Base-by-base conservation (phyloP, 257 asterid genomes). In the Solanum gandarillasii region DNA sequence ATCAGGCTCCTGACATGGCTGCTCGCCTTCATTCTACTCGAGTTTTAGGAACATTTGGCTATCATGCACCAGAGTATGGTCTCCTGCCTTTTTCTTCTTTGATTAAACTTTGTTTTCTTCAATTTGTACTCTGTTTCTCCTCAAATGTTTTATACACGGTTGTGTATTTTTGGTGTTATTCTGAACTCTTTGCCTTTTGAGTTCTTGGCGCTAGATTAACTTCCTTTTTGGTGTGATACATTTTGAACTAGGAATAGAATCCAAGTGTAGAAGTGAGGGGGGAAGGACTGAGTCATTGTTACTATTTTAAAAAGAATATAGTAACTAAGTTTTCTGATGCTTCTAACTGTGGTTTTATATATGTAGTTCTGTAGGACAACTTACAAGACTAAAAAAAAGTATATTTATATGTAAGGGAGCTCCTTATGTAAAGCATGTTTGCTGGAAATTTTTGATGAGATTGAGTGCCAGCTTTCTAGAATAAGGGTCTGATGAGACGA, bases 1-100 rank as follows among this genome's bases (percentile, higher is more conserved):
- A 96, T 90, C 99, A 96, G 93, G 97, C 99, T 75, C 99, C 99
- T 84, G 99, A 96, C 91, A 96, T 95, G 98, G 99, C 99, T 90
- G 99, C 99, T 68, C 98, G 99, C 41, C 98, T 97, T 91, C 99
- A 97, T 92, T 97, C 99, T 87, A 97, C 99, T 86, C 92, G 99
- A 88, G 99, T 97, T 89, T 91, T 97, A 85, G 99, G 99, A 90
- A 97, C 99, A 91, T 97, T 96, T 90, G 99, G 99, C 79, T 97
- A 97, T 90, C 99, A 97, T 91, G 99, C 99, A 83, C 99, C 99
- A 92, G 99, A 97, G 99, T 97, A 95, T 90, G 81, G 88, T 85
- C 71, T 87, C 41, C 58, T 48, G 88, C 84, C 81, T 48, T 68
- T 38, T 73, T 89, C 89, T 82, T 88, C 84, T 88, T 71, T 36